Conservation (phyloP, 495 filamentous ascomycete genomes). For the Hypoxylon rickii region DNA sequence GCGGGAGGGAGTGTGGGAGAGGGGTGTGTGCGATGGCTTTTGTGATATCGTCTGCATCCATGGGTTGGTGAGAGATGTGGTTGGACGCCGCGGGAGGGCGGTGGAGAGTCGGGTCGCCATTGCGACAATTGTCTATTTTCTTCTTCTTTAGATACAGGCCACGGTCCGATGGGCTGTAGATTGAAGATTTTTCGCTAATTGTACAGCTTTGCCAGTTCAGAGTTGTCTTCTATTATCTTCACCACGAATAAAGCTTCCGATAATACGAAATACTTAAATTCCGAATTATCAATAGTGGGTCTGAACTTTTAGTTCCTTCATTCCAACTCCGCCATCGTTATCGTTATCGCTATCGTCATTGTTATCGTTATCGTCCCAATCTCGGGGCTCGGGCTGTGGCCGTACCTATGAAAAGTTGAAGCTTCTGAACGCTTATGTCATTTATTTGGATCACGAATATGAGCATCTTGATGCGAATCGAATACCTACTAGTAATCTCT, state of each 20-base stretch:
- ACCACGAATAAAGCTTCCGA: neutral
- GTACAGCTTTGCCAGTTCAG: neutral
- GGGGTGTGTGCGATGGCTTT: conserved; percentile 40
- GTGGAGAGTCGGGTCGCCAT: conserved; percentile 38
- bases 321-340: neutral
- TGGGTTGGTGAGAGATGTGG: neutral
- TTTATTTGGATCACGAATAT: no score
- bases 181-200: neutral
- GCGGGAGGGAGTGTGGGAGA: conserved; percentile 54
- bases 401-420: neutral
- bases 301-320: neutral
- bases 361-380: neutral
- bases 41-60: no score
- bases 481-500: neutral
- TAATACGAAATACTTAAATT: neutral
- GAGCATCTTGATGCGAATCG: no score
- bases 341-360: conserved; percentile 13
- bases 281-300: no score
- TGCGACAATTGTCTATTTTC: conserved; percentile 7
- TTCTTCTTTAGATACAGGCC: neutral
- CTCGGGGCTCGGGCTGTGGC: neutral
- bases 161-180: neutral
- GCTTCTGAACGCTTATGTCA: neutral
- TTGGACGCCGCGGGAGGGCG: conserved; percentile 38
- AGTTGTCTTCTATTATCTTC: no score